Conservation (phyloP, 2,329 filamentous ascomycete species). For the Leptosphaerulina australis region DNA sequence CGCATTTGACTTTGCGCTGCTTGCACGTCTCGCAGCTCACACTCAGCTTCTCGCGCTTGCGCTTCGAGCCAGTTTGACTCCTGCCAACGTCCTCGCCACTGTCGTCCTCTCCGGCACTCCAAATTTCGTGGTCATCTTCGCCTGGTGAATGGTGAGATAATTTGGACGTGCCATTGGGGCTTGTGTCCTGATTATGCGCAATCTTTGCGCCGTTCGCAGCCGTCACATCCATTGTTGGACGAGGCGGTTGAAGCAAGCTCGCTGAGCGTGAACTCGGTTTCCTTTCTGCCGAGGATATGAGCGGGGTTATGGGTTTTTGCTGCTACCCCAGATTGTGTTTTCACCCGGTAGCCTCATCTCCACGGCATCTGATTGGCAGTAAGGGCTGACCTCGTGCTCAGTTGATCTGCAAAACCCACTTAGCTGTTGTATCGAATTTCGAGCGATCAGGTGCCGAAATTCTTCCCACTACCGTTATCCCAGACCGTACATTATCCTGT, state of each 20-base stretch:
- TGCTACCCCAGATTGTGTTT: conserved; percentile 34
- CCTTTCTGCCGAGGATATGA: conserved; percentile 21
- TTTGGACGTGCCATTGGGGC: conserved; percentile 41
- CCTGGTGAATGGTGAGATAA: conserved; percentile 43
- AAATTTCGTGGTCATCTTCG: conserved; percentile 43
- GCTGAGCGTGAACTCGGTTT: conserved; percentile 26
- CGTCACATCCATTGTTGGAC: conserved; percentile 39
- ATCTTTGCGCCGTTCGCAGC: conserved; percentile 25
- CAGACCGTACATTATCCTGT: background rate
- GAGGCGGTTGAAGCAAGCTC: conserved; percentile 31
- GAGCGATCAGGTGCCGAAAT: conserved; percentile 11
- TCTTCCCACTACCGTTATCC: conserved; percentile 6
- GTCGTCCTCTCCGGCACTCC: conserved; percentile 48
- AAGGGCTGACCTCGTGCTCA: conserved; percentile 4
- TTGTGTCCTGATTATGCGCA: conserved; percentile 36
- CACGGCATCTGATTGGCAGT: conserved; percentile 24
- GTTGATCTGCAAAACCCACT: conserved; percentile 15
- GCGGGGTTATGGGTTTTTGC: conserved; percentile 29
- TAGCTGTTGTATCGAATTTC: conserved; percentile 12
- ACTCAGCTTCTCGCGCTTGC: conserved; percentile 54
- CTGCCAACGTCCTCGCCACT: conserved; percentile 50
- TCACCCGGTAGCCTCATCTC: conserved; percentile 10
- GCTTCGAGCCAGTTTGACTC: conserved; percentile 51
- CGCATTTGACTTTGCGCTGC: conserved; percentile 73
- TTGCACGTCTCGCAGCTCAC: conserved; percentile 74